Base-by-base conservation (phyloP, 2,329 filamentous ascomycete species). In the Escovopsis sp. region DNA sequence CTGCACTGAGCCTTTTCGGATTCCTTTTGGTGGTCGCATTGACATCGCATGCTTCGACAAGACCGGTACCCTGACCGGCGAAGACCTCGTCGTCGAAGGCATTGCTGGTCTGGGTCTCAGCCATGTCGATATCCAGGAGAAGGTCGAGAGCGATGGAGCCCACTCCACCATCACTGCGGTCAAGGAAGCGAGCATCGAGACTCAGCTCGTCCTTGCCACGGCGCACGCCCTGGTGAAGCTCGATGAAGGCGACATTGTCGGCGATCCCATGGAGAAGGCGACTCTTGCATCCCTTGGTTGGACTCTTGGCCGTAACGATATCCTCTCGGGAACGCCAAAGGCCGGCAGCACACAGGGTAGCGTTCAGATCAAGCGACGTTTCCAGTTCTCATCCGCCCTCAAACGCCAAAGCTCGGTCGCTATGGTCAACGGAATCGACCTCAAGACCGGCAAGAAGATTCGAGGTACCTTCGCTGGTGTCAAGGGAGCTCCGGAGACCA, bases 41-140 rank as follows among this genome's bases (percentile, higher is more conserved):
- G 93, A 98, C 60, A 75, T 98, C 42, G 88, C 91, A 48, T 98
- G 91, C 67, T 98, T 98, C 51, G 91, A 98, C 65, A 98, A 98
- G 71, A 98, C 91, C 11, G 91, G 91, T 51, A 98, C 91, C 1
- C 66, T 98, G 45, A 98, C 91, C 33, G 91, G 91, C 40, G 91
- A 98, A 59, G 89, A 98, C 58, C 70, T 98, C 36, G 87, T 98
- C 10, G 91, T 98, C 18, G 89, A 98, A 59, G 91, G 91, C 55
- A 89, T 98, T 59, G 91, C 91, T 47, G 91, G 91, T 12, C 73
- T 96, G 26, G 80, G 77, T 11, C 72, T 95, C 26, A 81, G 80
- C 23, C 72, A 82, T 43, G 60, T 71, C 26, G 78, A 78, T 30
- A 77, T 79, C 12, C 70, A 77, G 49, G 76, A 77, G 6, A 73